Percentiles rank a stretch among this genome's conserved stretches.
These are phyloP conservation scores for Hymenoscyphus salicellus DNA, from an alignment of 2,329 filamentous ascomycete genomes.

Conservation along the genomic window DNA sequence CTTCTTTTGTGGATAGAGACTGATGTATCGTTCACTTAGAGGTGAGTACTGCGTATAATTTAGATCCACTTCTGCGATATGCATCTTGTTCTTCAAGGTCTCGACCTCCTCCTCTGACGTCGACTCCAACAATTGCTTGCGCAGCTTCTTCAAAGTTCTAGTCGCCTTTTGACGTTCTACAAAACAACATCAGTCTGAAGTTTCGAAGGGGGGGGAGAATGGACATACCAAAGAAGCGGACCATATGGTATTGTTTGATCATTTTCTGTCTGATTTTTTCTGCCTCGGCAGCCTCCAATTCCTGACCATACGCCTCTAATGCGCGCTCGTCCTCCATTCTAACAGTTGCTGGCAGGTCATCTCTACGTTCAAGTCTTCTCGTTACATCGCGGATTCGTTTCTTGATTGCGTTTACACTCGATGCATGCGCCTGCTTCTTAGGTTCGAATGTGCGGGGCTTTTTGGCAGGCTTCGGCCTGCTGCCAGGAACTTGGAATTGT, in stretches of 20 bases:
- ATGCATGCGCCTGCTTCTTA: constrained; percentile 34
- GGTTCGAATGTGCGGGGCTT: constrained; percentile 34
- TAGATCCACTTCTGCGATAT: constrained; percentile 68
- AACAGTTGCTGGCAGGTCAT: constrained; percentile 65
- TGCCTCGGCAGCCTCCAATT: constrained; percentile 57
- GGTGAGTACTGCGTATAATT: constrained; percentile 74
- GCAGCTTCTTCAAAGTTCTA: constrained; percentile 62
- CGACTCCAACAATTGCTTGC: constrained; percentile 53
- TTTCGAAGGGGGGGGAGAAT: neutral
- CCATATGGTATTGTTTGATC: constrained; percentile 78
- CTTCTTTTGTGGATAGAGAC: constrained; percentile 51
- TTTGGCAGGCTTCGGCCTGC: constrained; percentile 32
- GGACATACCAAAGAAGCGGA: constrained; percentile 73
- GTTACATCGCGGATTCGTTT: constrained; percentile 69
- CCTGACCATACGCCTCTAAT: constrained; percentile 62
- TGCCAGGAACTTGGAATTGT: constrained; percentile 33
- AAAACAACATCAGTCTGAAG: neutral
- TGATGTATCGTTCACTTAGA: constrained; percentile 67
- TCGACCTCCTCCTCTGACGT: constrained; percentile 51
- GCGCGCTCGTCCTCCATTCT: constrained; percentile 70
- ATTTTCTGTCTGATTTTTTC: constrained; percentile 65
- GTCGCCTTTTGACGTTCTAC: constrained; percentile 71
- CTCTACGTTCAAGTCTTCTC: constrained; percentile 58
- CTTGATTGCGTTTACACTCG: constrained; percentile 59
- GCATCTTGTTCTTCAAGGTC: constrained; percentile 55